A percentile compares a stretch with the other conserved stretches of the same genome.
Conservation (phyloP, 495 filamentous ascomycete species). For the Xylaria acuta region DNA sequence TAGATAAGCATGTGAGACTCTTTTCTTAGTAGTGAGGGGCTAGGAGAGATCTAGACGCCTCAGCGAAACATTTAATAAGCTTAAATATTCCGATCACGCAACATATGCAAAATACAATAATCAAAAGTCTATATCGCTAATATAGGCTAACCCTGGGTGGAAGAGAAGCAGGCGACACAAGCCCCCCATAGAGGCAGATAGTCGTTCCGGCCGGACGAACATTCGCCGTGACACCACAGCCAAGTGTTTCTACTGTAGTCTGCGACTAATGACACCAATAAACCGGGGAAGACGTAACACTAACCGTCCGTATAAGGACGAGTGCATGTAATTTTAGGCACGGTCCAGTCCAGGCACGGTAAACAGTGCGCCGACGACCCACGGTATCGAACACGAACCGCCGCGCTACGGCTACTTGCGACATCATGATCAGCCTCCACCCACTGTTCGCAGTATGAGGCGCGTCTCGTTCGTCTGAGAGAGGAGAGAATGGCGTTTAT, state of each 20-base stretch:
- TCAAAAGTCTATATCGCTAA: not conserved
- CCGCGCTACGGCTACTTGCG: conserved; percentile 12
- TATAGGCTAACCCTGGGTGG: not conserved
- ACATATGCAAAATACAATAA: not conserved
- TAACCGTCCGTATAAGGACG: not conserved
- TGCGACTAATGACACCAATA: not conserved
- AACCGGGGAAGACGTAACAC: not conserved
- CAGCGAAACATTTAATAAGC: not conserved
- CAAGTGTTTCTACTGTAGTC: not conserved
- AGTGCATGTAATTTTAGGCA: not conserved
- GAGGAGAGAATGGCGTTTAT: not conserved
- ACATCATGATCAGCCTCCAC: not conserved
- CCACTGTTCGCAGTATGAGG: not conserved
- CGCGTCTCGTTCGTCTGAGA: not conserved
- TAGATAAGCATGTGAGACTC: not conserved
- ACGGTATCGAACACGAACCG: conserved; percentile 1
- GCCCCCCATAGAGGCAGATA: not conserved
- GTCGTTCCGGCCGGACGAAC: not conserved
- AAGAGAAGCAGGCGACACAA: not conserved
- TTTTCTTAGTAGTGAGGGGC: not conserved
- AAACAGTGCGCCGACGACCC: not conserved
- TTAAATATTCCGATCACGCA: not conserved
- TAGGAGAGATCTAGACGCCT: not conserved
- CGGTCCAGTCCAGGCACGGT: not conserved
- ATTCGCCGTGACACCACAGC: not conserved